phyloP scores from a whole-genome alignment of 1,284 basidiomycete genomes.

The Athelia sp. region DNA sequence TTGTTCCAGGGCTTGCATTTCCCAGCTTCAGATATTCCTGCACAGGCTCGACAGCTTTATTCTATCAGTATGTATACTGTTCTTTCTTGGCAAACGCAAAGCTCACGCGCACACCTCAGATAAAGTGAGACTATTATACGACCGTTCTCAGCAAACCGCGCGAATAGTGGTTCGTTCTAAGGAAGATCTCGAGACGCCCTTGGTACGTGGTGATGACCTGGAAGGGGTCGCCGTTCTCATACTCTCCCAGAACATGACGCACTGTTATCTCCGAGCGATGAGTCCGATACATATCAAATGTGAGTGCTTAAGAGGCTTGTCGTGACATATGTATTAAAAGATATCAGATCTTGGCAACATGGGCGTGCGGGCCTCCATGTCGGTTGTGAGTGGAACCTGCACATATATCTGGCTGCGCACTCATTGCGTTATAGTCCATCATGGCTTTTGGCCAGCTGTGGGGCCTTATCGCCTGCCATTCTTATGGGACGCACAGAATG shows the following conservation, averaged over 20 bases:
- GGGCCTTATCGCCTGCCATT: constrained; percentile 84
- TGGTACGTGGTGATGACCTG: constrained; percentile 35
- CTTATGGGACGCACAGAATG: constrained; percentile 76
- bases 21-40: constrained; percentile 53
- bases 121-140: constrained; percentile 71
- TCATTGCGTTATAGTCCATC: constrained; percentile 53
- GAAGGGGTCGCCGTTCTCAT: constrained; percentile 7
- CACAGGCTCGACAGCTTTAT: constrained; percentile 27
- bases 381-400: constrained; percentile 50
- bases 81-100: too few relatives aligned
- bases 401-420: background rate
- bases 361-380: constrained; percentile 81
- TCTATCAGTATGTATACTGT: background rate
- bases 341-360: constrained; percentile 69
- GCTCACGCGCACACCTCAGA: too few relatives aligned
- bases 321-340: too few relatives aligned
- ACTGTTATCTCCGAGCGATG: constrained; percentile 85
- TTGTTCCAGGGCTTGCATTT: constrained; percentile 77
- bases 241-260: constrained; percentile 71
- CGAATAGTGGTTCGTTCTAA: constrained; percentile 67
- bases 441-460: constrained; percentile 81
- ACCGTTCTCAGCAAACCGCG: constrained; percentile 74
- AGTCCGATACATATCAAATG: constrained; percentile 87
- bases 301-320: constrained; percentile 24
- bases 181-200: constrained; percentile 66